These are phyloP conservation scores for Syzygium malaccense DNA, from an alignment of 441 rosid species.

Conservation along the genomic window DNA sequence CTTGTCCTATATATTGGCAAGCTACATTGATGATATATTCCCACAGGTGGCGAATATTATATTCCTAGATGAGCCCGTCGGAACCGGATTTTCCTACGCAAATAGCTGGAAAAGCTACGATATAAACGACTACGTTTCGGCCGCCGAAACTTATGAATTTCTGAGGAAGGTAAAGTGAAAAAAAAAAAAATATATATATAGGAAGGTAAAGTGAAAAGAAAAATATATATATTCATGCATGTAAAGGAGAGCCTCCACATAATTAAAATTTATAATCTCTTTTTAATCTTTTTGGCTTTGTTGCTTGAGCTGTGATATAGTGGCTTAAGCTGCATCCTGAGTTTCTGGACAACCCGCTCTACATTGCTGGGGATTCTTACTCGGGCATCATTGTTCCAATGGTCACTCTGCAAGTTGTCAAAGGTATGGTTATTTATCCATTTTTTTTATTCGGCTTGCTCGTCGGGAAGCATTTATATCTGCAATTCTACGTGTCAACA, in stretches of 20 bases:
- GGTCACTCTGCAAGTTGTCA: neutral
- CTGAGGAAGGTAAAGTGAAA: constrained; percentile 4
- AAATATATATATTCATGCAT: neutral
- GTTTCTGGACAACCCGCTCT: neutral
- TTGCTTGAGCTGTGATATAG: neutral
- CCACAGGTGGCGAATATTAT: constrained; percentile 24
- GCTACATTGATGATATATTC: neutral
- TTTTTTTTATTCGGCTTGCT: neutral
- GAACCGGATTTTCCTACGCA: constrained; percentile 31
- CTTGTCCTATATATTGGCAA: neutral
- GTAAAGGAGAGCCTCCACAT: neutral
- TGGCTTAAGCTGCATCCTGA: neutral
- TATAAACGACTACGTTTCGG: neutral
- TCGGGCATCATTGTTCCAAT: neutral
- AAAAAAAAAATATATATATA: neutral
- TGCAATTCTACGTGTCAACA: fast-evolving
- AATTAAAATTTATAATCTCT: neutral
- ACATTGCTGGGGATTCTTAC: neutral
- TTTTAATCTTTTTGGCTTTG: neutral
- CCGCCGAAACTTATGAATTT: neutral
- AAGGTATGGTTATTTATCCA: neutral
- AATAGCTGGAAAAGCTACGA: neutral
- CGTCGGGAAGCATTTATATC: neutral
- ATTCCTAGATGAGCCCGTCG: constrained; percentile 26
- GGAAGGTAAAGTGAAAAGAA: neutral